A percentile compares a stretch with the other conserved stretches of the same genome.
These are phyloP conservation scores for Pulveroboletus ravenelii DNA, from an alignment of 768 basidiomycete species.

Conservation along the genomic window DNA sequence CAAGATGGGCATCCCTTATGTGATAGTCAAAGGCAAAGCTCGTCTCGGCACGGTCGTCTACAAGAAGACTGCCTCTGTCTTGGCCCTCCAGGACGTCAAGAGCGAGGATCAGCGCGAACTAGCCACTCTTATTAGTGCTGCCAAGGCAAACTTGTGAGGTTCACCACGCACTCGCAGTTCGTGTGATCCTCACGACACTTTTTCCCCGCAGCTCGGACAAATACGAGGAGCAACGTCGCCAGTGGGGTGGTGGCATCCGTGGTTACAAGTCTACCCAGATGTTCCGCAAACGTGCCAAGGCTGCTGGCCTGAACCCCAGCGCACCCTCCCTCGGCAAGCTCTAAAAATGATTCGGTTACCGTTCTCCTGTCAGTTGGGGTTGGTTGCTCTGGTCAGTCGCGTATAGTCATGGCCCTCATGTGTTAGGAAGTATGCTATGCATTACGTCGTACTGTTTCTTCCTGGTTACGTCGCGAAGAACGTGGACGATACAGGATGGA, in stretches of 20 bases:
- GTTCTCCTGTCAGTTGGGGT: background rate
- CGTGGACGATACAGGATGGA: background rate
- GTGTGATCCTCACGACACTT: slow-evolving; percentile 1
- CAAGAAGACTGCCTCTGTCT: slow-evolving; percentile 95
- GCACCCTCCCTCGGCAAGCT: slow-evolving; percentile 61
- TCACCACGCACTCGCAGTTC: background rate
- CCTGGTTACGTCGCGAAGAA: slow-evolving; percentile 4
- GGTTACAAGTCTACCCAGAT: slow-evolving; percentile 93
- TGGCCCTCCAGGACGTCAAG: slow-evolving; percentile 90
- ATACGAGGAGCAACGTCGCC: slow-evolving; percentile 85
- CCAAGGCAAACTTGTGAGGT: slow-evolving; percentile 96
- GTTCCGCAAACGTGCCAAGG: slow-evolving; percentile 93
- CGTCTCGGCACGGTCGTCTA: slow-evolving; percentile 96
- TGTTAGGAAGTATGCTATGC: slow-evolving; percentile 19
- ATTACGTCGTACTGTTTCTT: slow-evolving; percentile 2
- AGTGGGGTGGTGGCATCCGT: slow-evolving; percentile 96
- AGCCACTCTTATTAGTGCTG: slow-evolving; percentile 84
- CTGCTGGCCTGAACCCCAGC: slow-evolving; percentile 63
- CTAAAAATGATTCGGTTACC: slow-evolving; percentile 30
- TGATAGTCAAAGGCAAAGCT: slow-evolving; percentile 97
- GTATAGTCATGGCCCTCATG: slow-evolving; percentile 13
- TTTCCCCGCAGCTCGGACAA: slow-evolving; percentile 65
- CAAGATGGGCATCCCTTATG: slow-evolving; percentile 99
- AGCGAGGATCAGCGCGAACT: slow-evolving; percentile 93
- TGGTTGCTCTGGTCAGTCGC: slow-evolving; percentile 3